These are phyloP conservation scores for Pichia exigua DNA, from an alignment of 805 yeast species.

Conservation along the genomic window DNA sequence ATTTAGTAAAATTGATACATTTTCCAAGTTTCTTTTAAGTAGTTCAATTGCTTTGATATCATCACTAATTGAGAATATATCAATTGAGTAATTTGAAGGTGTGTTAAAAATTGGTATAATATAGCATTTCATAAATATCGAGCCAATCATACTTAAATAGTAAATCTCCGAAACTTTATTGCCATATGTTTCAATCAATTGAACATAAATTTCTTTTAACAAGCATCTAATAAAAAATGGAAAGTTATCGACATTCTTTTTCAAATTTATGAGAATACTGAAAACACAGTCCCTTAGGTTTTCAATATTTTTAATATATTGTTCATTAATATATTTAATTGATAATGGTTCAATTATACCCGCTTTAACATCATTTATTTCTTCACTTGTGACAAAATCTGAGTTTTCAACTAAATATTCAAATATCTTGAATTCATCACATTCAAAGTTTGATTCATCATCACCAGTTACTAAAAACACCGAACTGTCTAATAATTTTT, in stretches of 20 bases:
- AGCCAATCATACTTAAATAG: conserved; percentile 61
- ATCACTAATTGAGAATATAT: conserved; percentile 17
- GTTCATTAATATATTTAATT: conserved; percentile 61
- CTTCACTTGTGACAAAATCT: conserved; percentile 23
- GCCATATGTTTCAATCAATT: conserved; percentile 22
- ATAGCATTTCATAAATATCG: conserved; percentile 48
- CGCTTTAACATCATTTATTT: conserved; percentile 20
- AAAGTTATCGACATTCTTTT: conserved; percentile 31
- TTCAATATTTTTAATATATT: conserved; percentile 69
- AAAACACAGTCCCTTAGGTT: conserved; percentile 63
- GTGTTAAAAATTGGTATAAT: conserved; percentile 37
- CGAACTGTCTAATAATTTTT: conserved; percentile 32
- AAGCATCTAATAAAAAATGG: conserved; percentile 53
- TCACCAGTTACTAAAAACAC: conserved; percentile 35
- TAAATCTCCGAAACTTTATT: conserved; percentile 51
- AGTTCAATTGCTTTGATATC: conserved; percentile 21
- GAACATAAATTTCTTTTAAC: conserved; percentile 36
- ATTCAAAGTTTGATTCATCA: conserved; percentile 59
- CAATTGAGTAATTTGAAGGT: conserved; percentile 54
- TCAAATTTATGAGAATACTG: conserved; percentile 46
- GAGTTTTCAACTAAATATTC: conserved; percentile 20
- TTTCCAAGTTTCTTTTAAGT: conserved; percentile 42
- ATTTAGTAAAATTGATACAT: conserved; percentile 49
- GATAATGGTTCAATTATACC: conserved; percentile 61
- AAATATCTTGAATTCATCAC: conserved; percentile 65